These are phyloP conservation scores for Tolypocladium amazonense DNA, from an alignment of 2,329 filamentous ascomycete genomes.

Conservation along the genomic window DNA sequence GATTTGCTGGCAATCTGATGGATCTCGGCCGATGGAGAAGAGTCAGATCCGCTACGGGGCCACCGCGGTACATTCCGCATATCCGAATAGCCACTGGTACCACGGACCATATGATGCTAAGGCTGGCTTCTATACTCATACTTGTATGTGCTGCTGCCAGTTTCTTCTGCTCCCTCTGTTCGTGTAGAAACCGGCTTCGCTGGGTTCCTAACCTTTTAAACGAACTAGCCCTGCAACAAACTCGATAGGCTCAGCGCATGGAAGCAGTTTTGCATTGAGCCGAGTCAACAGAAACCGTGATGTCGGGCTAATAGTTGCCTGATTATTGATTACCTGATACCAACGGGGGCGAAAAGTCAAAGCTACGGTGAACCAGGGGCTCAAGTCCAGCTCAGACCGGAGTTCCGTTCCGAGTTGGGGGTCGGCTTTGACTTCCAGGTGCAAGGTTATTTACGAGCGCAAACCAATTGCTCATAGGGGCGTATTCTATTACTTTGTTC, in stretches of 20 bases:
- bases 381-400: not conserved
- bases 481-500: not conserved
- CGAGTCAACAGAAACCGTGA: not conserved
- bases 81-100: not conserved
- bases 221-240: not conserved
- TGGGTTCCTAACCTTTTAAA: not conserved
- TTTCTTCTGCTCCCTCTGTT: not conserved
- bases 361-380: not conserved
- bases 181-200: not conserved
- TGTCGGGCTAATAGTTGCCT: not conserved
- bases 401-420: not conserved
- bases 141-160: not conserved
- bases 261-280: not conserved
- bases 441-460: not conserved
- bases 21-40: not conserved
- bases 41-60: not conserved
- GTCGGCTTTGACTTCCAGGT: not conserved
- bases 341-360: not conserved
- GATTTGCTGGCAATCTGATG: not conserved
- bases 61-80: not conserved
- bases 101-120: not conserved
- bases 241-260: not conserved
- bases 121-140: not conserved
- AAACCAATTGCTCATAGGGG: not conserved
- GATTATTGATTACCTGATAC: no score